Evolutionary conservation across 768 basidiomycete species (phyloP).

Genomic region (Russula foetens): DNA sequence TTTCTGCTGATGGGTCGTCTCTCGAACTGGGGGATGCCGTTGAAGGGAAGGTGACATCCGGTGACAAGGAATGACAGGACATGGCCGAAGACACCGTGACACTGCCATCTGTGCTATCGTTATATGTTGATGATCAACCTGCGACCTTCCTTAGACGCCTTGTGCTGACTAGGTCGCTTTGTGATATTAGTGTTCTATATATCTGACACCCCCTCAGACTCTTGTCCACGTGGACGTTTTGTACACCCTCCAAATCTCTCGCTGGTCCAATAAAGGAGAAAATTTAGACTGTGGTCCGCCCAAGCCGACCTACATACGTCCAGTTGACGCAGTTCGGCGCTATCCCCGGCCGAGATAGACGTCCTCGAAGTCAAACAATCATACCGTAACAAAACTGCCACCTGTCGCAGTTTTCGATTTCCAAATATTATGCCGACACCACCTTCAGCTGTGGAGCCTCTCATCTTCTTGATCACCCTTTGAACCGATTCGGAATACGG

Average conservation of each 20-base stretch:
- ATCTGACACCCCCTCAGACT: no score
- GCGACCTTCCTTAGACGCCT: constrained; percentile 6
- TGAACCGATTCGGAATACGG: constrained; percentile 1
- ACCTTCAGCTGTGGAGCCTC: neutral
- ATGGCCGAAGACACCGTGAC: neutral
- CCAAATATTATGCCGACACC: constrained; percentile 18
- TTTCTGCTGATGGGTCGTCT: neutral
- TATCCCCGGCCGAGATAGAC: neutral
- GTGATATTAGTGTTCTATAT: no score
- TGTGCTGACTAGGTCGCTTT: neutral
- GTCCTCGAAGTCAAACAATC: neutral
- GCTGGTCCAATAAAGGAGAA: neutral
- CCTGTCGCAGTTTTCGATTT: constrained; percentile 16
- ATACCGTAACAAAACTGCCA: constrained; percentile 15
- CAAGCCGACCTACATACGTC: neutral
- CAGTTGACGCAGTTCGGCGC: neutral
- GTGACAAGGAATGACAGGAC: neutral
- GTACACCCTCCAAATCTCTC: no score
- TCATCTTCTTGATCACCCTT: constrained; percentile 1
- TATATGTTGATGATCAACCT: neutral
- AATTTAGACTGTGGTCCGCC: neutral
- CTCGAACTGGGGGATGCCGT: constrained; percentile 5
- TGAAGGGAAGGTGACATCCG: constrained; percentile 6
- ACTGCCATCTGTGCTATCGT: neutral
- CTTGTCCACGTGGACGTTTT: no score